Percentiles rank a stretch among this genome's conserved stretches.
These are phyloP conservation scores for Lathyrus sativus DNA, from an alignment of 306 rosid genomes.

Conservation along the genomic window DNA sequence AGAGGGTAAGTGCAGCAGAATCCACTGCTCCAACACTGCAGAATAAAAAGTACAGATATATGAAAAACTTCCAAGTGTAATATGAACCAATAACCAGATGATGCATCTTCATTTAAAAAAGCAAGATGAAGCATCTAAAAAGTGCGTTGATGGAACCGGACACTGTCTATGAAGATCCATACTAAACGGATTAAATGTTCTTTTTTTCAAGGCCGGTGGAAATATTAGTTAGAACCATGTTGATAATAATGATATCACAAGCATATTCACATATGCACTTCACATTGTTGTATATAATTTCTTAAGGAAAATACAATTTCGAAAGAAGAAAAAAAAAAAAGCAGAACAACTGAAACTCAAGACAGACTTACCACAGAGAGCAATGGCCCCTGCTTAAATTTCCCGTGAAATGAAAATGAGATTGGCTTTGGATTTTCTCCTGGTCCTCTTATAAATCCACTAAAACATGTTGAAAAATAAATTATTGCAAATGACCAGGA, in stretches of 20 bases:
- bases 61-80: slow-evolving; percentile 20
- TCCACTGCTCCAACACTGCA: slow-evolving; percentile 98
- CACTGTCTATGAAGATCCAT: neutral
- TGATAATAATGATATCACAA: neutral
- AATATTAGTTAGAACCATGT: slow-evolving; percentile 4
- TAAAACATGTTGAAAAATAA: slow-evolving; percentile 37
- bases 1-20: slow-evolving; percentile 95
- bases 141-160: slow-evolving; percentile 6
- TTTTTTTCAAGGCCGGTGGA: neutral
- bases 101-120: neutral
- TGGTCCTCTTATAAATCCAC: slow-evolving; percentile 97
- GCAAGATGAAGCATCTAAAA: slow-evolving; percentile 24
- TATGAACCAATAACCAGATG: slow-evolving; percentile 13
- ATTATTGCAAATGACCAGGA: slow-evolving; percentile 16
- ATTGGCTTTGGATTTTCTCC: slow-evolving; percentile 82
- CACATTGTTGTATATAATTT: neutral
- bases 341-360: slow-evolving; percentile 18
- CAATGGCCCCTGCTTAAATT: slow-evolving; percentile 90
- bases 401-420: slow-evolving; percentile 77
- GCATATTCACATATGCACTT: neutral
- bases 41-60: neutral
- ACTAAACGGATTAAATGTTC: neutral
- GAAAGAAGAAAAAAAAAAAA: neutral
- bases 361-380: slow-evolving; percentile 77
- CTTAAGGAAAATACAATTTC: neutral